Percentiles rank a stretch among this genome's conserved stretches.
These are phyloP conservation scores for Trichosporon sp. DNA, from an alignment of 1,284 basidiomycete genomes.

Conservation along the genomic window DNA sequence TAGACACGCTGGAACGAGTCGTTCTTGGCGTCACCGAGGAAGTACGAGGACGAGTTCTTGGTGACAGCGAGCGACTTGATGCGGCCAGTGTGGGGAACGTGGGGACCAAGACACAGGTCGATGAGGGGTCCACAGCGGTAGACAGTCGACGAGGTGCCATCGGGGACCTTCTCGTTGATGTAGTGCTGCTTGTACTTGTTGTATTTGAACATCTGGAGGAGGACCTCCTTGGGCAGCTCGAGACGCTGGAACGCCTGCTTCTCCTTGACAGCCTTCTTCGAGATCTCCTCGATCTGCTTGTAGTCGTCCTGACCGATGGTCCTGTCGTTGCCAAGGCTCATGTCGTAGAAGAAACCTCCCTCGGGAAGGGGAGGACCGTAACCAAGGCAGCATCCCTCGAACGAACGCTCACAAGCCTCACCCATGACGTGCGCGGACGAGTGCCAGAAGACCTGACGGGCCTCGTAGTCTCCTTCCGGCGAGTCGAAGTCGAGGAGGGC, in stretches of 20 bases:
- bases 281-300: constrained; percentile 82
- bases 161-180: constrained; percentile 93
- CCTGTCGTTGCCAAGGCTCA: constrained; percentile 65
- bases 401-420: constrained; percentile 93
- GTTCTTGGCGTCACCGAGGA: constrained; percentile 91
- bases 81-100: constrained; percentile 95
- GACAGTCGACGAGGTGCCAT: constrained; percentile 95
- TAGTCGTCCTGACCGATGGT: constrained; percentile 81
- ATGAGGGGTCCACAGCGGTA: constrained; percentile 99
- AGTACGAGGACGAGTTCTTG: constrained; percentile 98
- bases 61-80: constrained; percentile 97
- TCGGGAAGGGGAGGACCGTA: constrained; percentile 92
- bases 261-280: constrained; percentile 88
- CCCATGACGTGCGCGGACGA: constrained; percentile 99
- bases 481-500: constrained; percentile 93
- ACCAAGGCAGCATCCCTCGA: constrained; percentile 90
- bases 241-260: constrained; percentile 97
- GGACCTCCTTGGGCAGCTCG: constrained; percentile 87
- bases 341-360: constrained; percentile 99
- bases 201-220: constrained; percentile 98
- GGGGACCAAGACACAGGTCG: constrained; percentile 94
- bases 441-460: constrained; percentile 98
- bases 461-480: constrained; percentile 72
- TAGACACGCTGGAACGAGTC: constrained; percentile 97
- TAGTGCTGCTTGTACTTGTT: constrained; percentile 99